Evolutionary conservation across 2,329 filamentous ascomycete genomes (phyloP), one percentile per base, ranked within the genome.

Genomic region (Bipolaris oryzae): DNA sequence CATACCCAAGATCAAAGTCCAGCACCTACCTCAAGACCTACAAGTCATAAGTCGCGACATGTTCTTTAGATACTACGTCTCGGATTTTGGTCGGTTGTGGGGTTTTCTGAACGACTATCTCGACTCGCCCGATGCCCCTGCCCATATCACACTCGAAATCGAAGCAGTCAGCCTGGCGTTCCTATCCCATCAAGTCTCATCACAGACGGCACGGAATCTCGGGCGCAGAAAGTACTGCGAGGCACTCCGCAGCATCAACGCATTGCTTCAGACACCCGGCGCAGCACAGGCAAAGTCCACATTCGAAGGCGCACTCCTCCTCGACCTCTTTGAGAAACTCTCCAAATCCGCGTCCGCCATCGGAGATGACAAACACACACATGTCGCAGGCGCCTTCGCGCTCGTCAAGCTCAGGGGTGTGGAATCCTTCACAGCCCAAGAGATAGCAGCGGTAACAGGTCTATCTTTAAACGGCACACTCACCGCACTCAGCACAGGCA

Each of bases 131-230:
- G 10, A n/a, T 5, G 33, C 63, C 7, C 67, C 68, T 10, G 62
- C 67, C 10, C 57, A 72, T 53, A 39, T 73, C 3, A 52, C 55
- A 1, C 51, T 71, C 9, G 62, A 64, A 18, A 70, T 73, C 28
- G 69, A 73, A 47, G 69, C 69, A 31, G 68, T 66, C 20, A 72
- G 69, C 45, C 58, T 73, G 7, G 67, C 65, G 1, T 72, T 72
- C 42, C 48, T 72, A 0, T 64, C 63, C 3, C 66, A 67, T 41
- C 58, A 70, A 25, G 53, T 61, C 11, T 53, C 39, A 3, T 70
- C 64, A 0, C 54, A 49, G 2, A 53, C 60, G 5, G 69, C 70
- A 5, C 54, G 44, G 16, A 53, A 60, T 7, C 45, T 70, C 2
- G 62, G 60, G 5, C 57, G 61, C 4, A 57, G 55, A 18, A 70